Conservation (phyloP, 768 basidiomycete genomes). For the Krasilnikovozyma curviuscula region DNA sequence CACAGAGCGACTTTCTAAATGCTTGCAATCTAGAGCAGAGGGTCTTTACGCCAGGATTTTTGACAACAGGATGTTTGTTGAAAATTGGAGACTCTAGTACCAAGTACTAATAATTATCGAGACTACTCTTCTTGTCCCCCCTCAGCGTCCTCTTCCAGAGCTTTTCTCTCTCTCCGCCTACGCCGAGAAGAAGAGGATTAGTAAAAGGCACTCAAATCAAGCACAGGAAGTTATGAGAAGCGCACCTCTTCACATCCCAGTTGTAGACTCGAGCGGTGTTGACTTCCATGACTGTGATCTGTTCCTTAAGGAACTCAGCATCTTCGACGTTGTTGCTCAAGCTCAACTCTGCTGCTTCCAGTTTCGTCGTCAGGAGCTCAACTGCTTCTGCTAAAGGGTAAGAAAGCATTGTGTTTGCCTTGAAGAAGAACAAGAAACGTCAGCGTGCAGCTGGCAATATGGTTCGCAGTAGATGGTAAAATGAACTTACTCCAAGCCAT, state of each 20-base stretch:
- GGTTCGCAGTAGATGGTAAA: background rate
- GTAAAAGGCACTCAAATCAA: no score
- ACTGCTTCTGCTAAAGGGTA: constrained; percentile 69
- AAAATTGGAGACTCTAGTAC: no score
- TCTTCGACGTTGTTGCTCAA: constrained; percentile 60
- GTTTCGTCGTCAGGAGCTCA: constrained; percentile 51
- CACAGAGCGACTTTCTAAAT: no score
- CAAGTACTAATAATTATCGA: no score
- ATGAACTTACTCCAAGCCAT: constrained; percentile 71
- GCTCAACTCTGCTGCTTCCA: constrained; percentile 45
- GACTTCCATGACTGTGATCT: constrained; percentile 86
- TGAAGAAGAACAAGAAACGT: background rate
- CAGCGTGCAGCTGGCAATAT: background rate
- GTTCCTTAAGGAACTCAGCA: constrained; percentile 79
- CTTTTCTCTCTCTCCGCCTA: no score
- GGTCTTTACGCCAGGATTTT: no score
- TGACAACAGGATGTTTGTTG: no score
- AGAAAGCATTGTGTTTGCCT: constrained; percentile 97
- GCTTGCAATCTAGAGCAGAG: no score
- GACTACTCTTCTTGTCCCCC: no score
- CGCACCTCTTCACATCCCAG: constrained; percentile 58
- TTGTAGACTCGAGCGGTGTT: constrained; percentile 93
- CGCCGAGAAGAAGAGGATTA: no score
- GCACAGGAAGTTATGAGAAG: no score
- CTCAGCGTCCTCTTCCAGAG: no score